Evolutionary conservation across 345 rosid genomes (phyloP), one percentile per base, ranked within the genome.

Genomic region (Xanthoceras sorbifolium): DNA sequence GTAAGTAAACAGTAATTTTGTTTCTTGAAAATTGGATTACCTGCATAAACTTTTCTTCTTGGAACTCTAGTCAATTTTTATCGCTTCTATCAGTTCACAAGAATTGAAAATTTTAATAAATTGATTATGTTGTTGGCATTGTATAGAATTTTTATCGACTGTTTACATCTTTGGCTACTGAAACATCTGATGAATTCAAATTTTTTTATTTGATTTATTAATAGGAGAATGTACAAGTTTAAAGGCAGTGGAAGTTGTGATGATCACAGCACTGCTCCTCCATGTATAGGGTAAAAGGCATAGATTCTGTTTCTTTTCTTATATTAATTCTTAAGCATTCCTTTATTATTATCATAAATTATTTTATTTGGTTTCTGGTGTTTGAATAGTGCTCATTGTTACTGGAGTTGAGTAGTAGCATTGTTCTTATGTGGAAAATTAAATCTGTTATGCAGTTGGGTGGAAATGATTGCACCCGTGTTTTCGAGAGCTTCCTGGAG

Each of bases 391-490:
- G 57, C 14, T 11, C 15, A 44, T 42, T 46, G 29, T 63, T 62
- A 5, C 31, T 6, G 20, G 18, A 63, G 66, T 9, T 1, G 75
- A 71, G 32, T 34, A 55, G 48, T 57, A 38, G 10, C 20, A 29
- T 26, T 23, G 25, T 48, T 72, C n/a, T 40, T 22, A 68, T 34
- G 32, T 26, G 0, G 76, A 54, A 36, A 22, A 14, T 54, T 10
- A 48, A 73, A 67, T 70, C 28, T 74, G 29, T 78, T 75, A 1
- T 82, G 86, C 81, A 95, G 99, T 60, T 95, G 99, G 99, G 99
- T 95, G 42, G 99, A 93, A 84, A 87, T 95, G 91, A 95, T 95
- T 98, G 97, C 94, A 32, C 99, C 99, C 25, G 99, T 95, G 9
- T 95, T 95, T 86, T 95, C 99, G 1, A 89, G 84, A 82, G 86